A percentile compares a stretch with the other conserved stretches of the same genome.
These are phyloP conservation scores for Geotrichum fermentans DNA, from an alignment of 1,139 yeast genomes.

Conservation along the genomic window DNA sequence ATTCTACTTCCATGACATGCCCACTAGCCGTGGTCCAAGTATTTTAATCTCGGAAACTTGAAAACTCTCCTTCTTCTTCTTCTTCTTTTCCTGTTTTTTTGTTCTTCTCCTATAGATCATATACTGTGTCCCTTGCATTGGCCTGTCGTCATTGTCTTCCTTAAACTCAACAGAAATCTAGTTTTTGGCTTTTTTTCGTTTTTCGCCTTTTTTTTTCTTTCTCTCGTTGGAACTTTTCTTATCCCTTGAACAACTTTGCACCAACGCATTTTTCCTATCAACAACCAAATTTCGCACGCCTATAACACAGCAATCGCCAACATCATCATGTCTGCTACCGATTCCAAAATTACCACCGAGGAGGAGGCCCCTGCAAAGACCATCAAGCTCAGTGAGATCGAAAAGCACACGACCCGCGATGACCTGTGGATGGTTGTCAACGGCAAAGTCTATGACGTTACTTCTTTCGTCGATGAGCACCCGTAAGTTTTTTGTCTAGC, in stretches of 20 bases:
- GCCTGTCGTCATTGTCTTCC: no score
- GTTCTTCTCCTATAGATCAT: not conserved
- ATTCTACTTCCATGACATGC: no score
- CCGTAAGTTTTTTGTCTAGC: slow-evolving; percentile 42
- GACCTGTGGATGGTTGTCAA: slow-evolving; percentile 89
- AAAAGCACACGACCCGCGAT: slow-evolving; percentile 67
- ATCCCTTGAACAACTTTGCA: not conserved
- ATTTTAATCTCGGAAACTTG: no score
- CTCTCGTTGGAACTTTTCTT: not conserved
- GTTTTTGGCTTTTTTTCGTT: no score
- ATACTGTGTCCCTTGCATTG: not conserved
- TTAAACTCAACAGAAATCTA: no score
- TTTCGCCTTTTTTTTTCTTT: not conserved
- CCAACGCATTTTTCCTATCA: not conserved
- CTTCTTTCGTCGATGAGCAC: slow-evolving; percentile 87
- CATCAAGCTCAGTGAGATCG: slow-evolving; percentile 63
- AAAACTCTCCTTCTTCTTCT: slow-evolving; percentile 1
- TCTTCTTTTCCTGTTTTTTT: slow-evolving; percentile 6
- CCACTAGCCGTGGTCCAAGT: no score
- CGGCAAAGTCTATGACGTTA: slow-evolving; percentile 84
- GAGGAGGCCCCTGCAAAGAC: slow-evolving; percentile 32
- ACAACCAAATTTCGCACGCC: not conserved
- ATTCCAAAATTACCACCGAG: not conserved
- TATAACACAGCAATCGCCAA: not conserved
- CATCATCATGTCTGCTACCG: slow-evolving; percentile 6